Conservation (phyloP, 2,329 filamentous ascomycete species). For the Scedosporium dehoogii region DNA sequence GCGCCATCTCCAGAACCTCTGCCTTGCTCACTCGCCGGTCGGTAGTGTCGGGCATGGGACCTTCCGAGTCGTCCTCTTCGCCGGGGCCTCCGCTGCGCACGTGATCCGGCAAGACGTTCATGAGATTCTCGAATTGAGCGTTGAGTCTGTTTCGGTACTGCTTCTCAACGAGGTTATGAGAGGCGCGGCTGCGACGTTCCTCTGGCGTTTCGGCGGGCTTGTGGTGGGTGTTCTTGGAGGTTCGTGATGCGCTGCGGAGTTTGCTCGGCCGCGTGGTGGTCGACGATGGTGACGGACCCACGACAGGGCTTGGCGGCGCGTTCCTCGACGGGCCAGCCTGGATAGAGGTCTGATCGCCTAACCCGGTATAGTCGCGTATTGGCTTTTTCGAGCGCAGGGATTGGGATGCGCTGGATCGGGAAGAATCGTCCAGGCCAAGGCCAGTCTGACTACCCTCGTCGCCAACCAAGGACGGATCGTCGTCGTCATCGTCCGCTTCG, state of each 20-base stretch:
- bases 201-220: conserved; percentile 16
- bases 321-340: neutral
- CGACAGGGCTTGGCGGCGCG: neutral
- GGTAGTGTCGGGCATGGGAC: conserved; percentile 8
- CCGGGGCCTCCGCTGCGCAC: conserved; percentile 7
- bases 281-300: conserved; percentile 8
- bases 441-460: neutral
- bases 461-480: neutral
- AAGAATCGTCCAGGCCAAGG: neutral
- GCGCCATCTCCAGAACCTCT: conserved; percentile 25
- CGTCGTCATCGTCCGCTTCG: neutral
- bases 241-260: conserved; percentile 20
- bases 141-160: conserved; percentile 23
- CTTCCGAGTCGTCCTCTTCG: conserved; percentile 7
- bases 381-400: neutral
- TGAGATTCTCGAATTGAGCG: conserved; percentile 20
- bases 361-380: neutral
- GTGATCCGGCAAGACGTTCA: conserved; percentile 17
- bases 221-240: conserved; percentile 18
- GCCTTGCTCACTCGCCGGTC: conserved; percentile 24
- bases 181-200: conserved; percentile 19
- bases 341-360: neutral
- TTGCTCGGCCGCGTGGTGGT: conserved; percentile 7
- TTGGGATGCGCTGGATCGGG: neutral
- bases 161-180: conserved; percentile 23